Conservation (phyloP, 2,329 filamentous ascomycete species). For the Monosporascus sp. region DNA sequence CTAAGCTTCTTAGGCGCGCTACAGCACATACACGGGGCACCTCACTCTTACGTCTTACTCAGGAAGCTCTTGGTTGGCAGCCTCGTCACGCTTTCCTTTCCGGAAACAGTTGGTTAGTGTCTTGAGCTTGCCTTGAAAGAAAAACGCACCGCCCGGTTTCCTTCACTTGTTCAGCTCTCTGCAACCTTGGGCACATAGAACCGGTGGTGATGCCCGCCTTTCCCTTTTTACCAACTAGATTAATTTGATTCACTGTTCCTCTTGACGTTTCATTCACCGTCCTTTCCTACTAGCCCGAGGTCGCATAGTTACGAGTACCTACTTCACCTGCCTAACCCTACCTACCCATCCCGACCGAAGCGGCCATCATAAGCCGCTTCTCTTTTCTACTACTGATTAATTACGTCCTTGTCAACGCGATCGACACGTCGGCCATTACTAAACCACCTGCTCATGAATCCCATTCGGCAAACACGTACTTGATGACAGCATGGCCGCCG, state of each 20-base stretch:
- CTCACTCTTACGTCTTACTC: not conserved
- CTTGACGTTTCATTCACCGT: not conserved
- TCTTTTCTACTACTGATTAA: not conserved
- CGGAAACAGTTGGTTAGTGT: slow-evolving; percentile 22
- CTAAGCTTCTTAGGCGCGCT: too few species aligned
- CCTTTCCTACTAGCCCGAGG: too few species aligned
- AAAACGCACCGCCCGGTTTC: too few species aligned
- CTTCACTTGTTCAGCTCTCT: too few species aligned
- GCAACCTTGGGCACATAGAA: too few species aligned
- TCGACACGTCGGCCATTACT: not conserved
- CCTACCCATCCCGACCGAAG: too few species aligned
- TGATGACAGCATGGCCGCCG: slow-evolving; percentile 52
- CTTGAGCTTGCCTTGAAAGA: not conserved
- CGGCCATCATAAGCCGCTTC: too few species aligned
- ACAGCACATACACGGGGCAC: not conserved
- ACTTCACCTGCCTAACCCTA: too few species aligned
- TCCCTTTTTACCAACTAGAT: slow-evolving; percentile 3
- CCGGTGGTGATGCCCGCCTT: not conserved
- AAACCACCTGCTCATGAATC: slow-evolving; percentile 17
- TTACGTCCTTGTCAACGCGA: not conserved
- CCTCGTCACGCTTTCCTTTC: slow-evolving; percentile 26
- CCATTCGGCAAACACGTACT: slow-evolving; percentile 11
- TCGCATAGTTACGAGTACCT: not conserved
- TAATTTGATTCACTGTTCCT: slow-evolving; percentile 4
- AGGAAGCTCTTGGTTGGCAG: slow-evolving; percentile 6